Percentiles rank a stretch among this genome's conserved stretches.
Conservation (phyloP, 495 filamentous ascomycete genomes). For the Xylaria cubensis region DNA sequence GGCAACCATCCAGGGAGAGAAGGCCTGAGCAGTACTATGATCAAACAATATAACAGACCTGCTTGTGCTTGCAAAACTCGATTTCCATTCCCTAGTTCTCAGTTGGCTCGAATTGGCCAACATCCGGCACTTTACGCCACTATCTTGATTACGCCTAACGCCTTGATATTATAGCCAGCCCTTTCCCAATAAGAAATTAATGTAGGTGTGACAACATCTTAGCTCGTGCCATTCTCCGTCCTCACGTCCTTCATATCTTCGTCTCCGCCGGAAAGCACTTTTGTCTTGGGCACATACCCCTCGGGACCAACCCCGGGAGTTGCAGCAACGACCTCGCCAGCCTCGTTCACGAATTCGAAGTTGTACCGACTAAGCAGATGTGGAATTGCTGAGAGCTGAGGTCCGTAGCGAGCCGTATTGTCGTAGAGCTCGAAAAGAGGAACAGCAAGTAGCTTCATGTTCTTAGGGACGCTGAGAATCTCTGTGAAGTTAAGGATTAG, state of each 20-base stretch:
- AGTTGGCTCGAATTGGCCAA: constrained; percentile 5
- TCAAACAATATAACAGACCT: constrained; percentile 1
- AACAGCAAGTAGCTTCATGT: constrained; percentile 98
- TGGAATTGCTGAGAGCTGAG: constrained; percentile 93
- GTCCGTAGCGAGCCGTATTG: constrained; percentile 92
- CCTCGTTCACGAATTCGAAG: constrained; percentile 98
- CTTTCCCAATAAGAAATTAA: constrained; percentile 1
- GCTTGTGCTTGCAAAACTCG: background rate
- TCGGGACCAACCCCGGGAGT: constrained; percentile 74
- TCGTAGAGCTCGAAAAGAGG: constrained; percentile 98
- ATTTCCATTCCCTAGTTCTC: background rate
- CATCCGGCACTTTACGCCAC: constrained; percentile 11
- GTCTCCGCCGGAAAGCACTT: constrained; percentile 78
- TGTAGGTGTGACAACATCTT: constrained; percentile 7
- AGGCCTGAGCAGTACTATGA: constrained; percentile 50
- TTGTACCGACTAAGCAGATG: constrained; percentile 93
- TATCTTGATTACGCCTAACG: constrained; percentile 34
- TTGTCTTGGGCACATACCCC: constrained; percentile 65
- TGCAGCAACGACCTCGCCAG: constrained; percentile 82
- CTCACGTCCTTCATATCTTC: constrained; percentile 54
- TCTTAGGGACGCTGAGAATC: constrained; percentile 97
- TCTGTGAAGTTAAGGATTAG: constrained; percentile 59
- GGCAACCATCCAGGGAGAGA: constrained; percentile 94
- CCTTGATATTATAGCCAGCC: constrained; percentile 34
- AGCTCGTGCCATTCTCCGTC: constrained; percentile 37